Conservation (phyloP, 495 filamentous ascomycete genomes). For the Xylaria castorea region DNA sequence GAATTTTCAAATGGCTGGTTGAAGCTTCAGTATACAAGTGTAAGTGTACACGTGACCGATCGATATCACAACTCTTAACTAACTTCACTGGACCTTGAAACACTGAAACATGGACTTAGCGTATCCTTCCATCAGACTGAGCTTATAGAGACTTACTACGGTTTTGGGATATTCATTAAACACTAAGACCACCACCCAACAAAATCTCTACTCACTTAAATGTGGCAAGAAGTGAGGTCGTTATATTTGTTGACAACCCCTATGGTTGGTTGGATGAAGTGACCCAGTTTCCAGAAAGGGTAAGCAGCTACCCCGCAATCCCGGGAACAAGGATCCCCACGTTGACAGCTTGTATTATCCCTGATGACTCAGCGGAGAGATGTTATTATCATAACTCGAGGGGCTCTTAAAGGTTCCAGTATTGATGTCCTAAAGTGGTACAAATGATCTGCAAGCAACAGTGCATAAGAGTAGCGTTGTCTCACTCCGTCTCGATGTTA, state of each 20-base stretch:
- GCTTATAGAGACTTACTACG: neutral
- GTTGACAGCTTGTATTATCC: neutral
- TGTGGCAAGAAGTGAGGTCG: constrained; percentile 2
- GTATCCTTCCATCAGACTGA: neutral
- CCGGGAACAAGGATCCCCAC: constrained; percentile 13
- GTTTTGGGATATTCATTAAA: neutral
- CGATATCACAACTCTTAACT: neutral
- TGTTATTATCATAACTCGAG: neutral
- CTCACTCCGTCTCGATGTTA: neutral
- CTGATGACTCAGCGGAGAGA: neutral
- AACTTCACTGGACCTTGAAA: neutral
- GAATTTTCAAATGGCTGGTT: neutral
- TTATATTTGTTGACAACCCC: neutral
- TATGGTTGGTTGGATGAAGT: neutral
- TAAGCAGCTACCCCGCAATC: constrained; percentile 14
- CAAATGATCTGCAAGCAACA: neutral
- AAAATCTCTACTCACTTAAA: neutral
- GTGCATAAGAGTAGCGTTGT: neutral
- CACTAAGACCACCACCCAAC: neutral
- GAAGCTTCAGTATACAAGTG: neutral
- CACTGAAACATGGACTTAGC: neutral
- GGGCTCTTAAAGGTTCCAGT: neutral
- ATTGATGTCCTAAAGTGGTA: neutral
- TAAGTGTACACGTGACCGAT: neutral
- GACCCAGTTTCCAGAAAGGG: constrained; percentile 6